phyloP scores from a whole-genome alignment of 371 early-diverging fungal species.

The Mucor velutinosus region DNA sequence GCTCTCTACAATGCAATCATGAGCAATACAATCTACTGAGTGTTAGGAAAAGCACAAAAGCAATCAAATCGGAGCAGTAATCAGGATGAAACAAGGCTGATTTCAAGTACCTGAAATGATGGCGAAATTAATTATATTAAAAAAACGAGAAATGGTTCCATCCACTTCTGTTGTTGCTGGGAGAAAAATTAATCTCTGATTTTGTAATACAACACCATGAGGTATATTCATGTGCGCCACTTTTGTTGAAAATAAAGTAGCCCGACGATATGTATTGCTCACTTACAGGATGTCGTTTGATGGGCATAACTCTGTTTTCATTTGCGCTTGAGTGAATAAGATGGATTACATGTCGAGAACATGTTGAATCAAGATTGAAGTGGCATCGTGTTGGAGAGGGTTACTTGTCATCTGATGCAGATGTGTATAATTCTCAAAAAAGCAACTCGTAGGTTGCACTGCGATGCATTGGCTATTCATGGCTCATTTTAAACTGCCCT shows the following conservation, averaged over 20 bases:
- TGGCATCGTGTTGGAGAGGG: neutral
- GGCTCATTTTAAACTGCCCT: neutral
- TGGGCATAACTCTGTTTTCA: neutral
- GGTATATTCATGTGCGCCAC: neutral
- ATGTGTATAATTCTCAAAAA: neutral
- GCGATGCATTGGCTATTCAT: neutral
- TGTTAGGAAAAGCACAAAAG: too few relatives aligned
- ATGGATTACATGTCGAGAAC: neutral
- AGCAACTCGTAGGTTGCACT: neutral
- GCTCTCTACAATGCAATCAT: neutral
- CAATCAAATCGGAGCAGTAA: neutral
- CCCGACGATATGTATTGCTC: neutral
- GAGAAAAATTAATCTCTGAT: neutral
- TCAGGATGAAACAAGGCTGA: neutral
- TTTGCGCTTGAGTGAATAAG: neutral
- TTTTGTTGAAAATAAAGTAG: neutral
- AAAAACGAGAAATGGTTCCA: neutral
- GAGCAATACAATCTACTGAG: too few relatives aligned
- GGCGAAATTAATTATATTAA: neutral
- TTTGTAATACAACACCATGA: slow-evolving; percentile 1
- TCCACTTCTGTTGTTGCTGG: neutral
- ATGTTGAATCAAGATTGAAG: neutral
- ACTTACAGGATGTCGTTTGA: neutral
- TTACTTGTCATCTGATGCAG: neutral
- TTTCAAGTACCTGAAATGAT: neutral